Evolutionary conservation across 225 moss, liverwort and hornwort species (phyloP).

Genomic region (Physcomitrellopsis africana): DNA sequence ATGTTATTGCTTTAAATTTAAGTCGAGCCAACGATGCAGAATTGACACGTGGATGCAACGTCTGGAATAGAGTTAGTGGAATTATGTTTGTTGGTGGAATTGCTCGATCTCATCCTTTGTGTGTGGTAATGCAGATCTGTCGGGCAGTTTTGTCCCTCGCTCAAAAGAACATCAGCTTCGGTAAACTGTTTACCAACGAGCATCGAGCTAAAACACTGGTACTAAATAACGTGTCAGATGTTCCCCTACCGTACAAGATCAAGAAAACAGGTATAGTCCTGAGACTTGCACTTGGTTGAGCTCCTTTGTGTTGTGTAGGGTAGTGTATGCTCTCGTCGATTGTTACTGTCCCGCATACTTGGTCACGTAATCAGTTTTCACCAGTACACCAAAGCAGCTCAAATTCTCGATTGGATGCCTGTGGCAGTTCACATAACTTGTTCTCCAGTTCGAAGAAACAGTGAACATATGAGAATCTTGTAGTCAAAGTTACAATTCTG

Average conservation of each 20-base stretch:
- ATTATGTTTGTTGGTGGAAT: conserved; percentile 16
- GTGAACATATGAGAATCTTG: conserved; percentile 19
- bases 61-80: conserved; percentile 11
- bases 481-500: conserved; percentile 1
- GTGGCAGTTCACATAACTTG: conserved; percentile 1
- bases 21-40: conserved; percentile 21
- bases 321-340: conserved; percentile 16
- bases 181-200: conserved; percentile 91
- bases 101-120: conserved; percentile 28
- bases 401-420: neutral
- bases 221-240: conserved; percentile 79
- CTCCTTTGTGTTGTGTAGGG: conserved; percentile 27
- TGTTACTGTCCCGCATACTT: neutral
- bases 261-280: conserved; percentile 80
- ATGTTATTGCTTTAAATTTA: conserved; percentile 6
- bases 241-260: conserved; percentile 85
- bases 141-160: conserved; percentile 85
- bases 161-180: conserved; percentile 95
- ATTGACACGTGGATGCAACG: conserved; percentile 10
- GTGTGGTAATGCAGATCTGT: conserved; percentile 64
- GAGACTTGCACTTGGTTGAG: conserved; percentile 31
- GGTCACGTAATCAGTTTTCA: conserved; percentile 15
- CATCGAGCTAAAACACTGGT: conserved; percentile 96
- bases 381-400: conserved; percentile 21
- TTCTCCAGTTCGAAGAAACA: conserved; percentile 10